A percentile compares a stretch with the other conserved stretches of the same genome.
Conservation (phyloP, 306 rosid species). For the Quillaja saponaria region DNA sequence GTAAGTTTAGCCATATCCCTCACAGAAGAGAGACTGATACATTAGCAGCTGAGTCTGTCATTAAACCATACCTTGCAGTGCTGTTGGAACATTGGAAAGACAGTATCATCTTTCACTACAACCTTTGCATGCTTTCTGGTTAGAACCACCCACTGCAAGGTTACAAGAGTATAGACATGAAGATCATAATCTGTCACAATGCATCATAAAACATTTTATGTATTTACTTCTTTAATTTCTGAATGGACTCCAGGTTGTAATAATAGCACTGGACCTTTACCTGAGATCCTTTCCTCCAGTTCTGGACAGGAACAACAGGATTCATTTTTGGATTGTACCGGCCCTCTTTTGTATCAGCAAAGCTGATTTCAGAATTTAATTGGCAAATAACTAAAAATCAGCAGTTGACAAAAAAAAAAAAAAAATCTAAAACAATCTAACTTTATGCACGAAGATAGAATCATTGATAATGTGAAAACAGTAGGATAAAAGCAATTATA, state of each 20-base stretch:
- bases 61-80: slow-evolving; percentile 70
- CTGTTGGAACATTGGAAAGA: slow-evolving; percentile 75
- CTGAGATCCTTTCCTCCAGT: slow-evolving; percentile 99
- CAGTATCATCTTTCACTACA: slow-evolving; percentile 70
- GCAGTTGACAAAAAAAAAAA: not conserved
- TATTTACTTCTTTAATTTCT: slow-evolving; percentile 13
- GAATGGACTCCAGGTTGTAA: slow-evolving; percentile 26
- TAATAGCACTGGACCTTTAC: slow-evolving; percentile 37
- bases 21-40: slow-evolving; percentile 6
- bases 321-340: slow-evolving; percentile 95
- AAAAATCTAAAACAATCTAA: not conserved
- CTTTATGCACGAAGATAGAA: not conserved
- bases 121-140: slow-evolving; percentile 86
- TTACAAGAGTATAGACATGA: slow-evolving; percentile 18
- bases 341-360: slow-evolving; percentile 92
- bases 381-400: slow-evolving; percentile 6
- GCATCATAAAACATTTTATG: slow-evolving; percentile 7
- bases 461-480: slow-evolving; percentile 1
- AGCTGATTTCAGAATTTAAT: slow-evolving; percentile 52
- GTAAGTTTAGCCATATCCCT: slow-evolving; percentile 15
- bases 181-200: slow-evolving; percentile 23
- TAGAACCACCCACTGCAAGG: slow-evolving; percentile 87
- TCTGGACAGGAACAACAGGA: slow-evolving; percentile 79
- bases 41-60: slow-evolving; percentile 1
- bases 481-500: slow-evolving; percentile 3